Percentiles rank a stretch among this genome's conserved stretches.
Conservation (phyloP, 345 rosid species). For the Moricandia arvensis region DNA sequence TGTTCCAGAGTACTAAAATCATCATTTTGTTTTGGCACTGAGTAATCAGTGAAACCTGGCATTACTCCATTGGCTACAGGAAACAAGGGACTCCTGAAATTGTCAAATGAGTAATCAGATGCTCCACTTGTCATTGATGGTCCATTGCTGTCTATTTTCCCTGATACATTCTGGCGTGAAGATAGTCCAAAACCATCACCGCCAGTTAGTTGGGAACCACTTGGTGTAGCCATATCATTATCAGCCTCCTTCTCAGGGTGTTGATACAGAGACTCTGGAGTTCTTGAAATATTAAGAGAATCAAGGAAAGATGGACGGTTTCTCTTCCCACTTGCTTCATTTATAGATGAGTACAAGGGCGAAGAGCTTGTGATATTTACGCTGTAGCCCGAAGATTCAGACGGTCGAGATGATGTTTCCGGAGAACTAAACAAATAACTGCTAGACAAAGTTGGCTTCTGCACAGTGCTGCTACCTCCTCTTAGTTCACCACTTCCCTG, state of each 20-base stretch:
- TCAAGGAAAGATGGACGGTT: constrained; percentile 90
- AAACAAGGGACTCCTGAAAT: constrained; percentile 34
- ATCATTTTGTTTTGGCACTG: constrained; percentile 63
- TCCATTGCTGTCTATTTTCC: constrained; percentile 41
- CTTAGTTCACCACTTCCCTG: constrained; percentile 33
- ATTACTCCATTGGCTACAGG: constrained; percentile 44
- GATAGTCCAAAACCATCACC: constrained; percentile 43
- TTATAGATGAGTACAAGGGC: constrained; percentile 38
- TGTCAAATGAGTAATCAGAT: constrained; percentile 39
- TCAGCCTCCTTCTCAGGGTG: constrained; percentile 41
- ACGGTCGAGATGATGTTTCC: constrained; percentile 35
- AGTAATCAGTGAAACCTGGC: constrained; percentile 45
- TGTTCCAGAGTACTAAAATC: constrained; percentile 94
- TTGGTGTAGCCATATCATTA: constrained; percentile 38
- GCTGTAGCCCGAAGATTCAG: constrained; percentile 48
- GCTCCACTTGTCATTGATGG: constrained; percentile 35
- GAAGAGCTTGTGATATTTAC: constrained; percentile 49
- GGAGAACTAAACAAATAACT: constrained; percentile 43
- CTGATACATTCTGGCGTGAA: constrained; percentile 35
- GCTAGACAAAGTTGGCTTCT: constrained; percentile 46
- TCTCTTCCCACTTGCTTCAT: constrained; percentile 59
- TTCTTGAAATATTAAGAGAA: constrained; percentile 64
- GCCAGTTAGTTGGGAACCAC: constrained; percentile 40
- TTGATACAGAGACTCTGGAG: constrained; percentile 48
- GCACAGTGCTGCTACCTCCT: constrained; percentile 39